Percentiles rank a stretch among this genome's conserved stretches.
phyloP scores from a whole-genome alignment of 2,329 filamentous ascomycete species.

The Alternaria sp. region DNA sequence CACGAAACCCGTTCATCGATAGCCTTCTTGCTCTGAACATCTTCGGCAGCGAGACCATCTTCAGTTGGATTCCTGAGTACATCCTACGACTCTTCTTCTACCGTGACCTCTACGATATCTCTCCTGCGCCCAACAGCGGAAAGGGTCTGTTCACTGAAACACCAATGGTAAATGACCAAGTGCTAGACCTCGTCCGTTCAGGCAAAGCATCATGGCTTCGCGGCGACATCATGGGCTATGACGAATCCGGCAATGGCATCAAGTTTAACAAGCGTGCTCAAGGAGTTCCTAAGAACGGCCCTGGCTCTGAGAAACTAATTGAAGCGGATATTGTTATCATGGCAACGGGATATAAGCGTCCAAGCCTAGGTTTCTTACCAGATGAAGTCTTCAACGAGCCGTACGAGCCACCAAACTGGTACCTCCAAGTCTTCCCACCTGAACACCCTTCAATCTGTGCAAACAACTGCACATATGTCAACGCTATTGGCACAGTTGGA shows the following conservation, averaged over 20 bases:
- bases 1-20: conserved; percentile 78
- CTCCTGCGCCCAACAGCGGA: conserved; percentile 62
- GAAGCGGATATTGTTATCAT: conserved; percentile 80
- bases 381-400: conserved; percentile 75
- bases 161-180: conserved; percentile 85
- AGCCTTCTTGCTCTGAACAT: conserved; percentile 78
- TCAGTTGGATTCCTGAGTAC: conserved; percentile 81
- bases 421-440: conserved; percentile 85
- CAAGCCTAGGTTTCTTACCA: conserved; percentile 76
- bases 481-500: conserved; percentile 81
- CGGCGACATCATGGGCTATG: conserved; percentile 76
- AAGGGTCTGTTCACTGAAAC: conserved; percentile 84
- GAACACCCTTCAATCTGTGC: conserved; percentile 75
- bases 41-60: conserved; percentile 76
- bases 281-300: conserved; percentile 78
- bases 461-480: conserved; percentile 85
- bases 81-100: conserved; percentile 83
- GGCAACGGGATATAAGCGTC: conserved; percentile 82
- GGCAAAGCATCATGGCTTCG: conserved; percentile 81
- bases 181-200: conserved; percentile 76
- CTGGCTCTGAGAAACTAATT: conserved; percentile 71
- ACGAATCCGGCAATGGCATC: conserved; percentile 69
- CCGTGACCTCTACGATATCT: conserved; percentile 76
- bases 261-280: conserved; percentile 74
- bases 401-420: conserved; percentile 85